Percentiles rank a stretch among this genome's conserved stretches.
These are phyloP conservation scores for Kalaharituber pfeilii DNA, from an alignment of 2,329 filamentous ascomycete genomes.

Conservation along the genomic window DNA sequence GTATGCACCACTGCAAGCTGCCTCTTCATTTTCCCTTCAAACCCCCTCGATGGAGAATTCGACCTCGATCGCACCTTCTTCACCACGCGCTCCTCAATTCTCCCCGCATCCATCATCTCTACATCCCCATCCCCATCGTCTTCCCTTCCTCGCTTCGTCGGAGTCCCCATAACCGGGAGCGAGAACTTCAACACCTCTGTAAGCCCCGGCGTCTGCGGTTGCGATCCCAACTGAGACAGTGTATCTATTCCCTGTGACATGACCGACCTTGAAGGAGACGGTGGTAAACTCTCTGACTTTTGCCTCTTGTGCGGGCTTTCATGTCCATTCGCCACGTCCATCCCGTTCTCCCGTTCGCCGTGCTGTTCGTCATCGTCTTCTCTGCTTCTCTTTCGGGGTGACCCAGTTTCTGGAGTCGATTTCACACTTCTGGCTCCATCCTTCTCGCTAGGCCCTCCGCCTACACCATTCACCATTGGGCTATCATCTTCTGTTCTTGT, in stretches of 20 bases:
- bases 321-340: not conserved
- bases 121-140: not conserved
- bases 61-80: not conserved
- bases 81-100: not conserved
- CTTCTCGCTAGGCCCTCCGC: slow-evolving; percentile 4
- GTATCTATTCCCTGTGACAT: not conserved
- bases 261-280: not conserved
- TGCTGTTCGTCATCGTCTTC: slow-evolving; percentile 6
- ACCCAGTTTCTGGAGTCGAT: slow-evolving; percentile 1
- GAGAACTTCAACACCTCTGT: not conserved
- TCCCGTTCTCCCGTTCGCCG: not conserved
- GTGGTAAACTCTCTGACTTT: not conserved
- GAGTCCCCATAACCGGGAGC: not conserved
- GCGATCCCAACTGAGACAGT: not conserved
- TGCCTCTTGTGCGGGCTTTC: not conserved
- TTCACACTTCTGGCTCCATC: slow-evolving; percentile 3
- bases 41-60: not conserved
- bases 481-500: slow-evolving; percentile 9
- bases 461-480: slow-evolving; percentile 3
- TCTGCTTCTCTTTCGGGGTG: slow-evolving; percentile 11
- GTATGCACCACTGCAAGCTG: not conserved
- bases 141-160: not conserved
- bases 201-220: not conserved
- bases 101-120: not conserved
- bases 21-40: not conserved